These are phyloP conservation scores for Lasiodiplodia theobromae DNA, from an alignment of 2,329 filamentous ascomycete species.

Conservation along the genomic window DNA sequence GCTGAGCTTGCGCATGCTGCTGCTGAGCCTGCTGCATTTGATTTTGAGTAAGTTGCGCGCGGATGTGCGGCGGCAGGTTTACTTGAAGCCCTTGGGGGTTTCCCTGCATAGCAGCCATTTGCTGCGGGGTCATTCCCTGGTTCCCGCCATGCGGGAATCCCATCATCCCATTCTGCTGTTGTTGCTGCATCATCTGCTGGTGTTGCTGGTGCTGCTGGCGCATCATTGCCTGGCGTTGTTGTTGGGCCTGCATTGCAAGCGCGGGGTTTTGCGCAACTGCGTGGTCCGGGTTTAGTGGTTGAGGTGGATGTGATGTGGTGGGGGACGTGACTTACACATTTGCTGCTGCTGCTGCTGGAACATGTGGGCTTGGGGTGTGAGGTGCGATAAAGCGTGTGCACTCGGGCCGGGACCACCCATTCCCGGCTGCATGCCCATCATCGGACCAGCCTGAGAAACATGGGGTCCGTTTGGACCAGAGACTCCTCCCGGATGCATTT, in stretches of 20 bases:
- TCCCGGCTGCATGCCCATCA: constrained; percentile 82
- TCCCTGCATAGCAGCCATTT: constrained; percentile 59
- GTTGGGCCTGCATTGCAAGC: constrained; percentile 48
- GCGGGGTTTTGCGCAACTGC: constrained; percentile 42
- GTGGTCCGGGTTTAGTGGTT: background rate
- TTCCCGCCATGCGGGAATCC: constrained; percentile 63
- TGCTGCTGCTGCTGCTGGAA: constrained; percentile 56
- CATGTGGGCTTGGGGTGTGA: constrained; percentile 69
- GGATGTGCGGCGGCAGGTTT: constrained; percentile 52
- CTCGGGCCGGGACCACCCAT: constrained; percentile 64
- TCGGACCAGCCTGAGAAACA: constrained; percentile 72
- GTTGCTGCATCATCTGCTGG: constrained; percentile 58
- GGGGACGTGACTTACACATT: constrained; percentile 25
- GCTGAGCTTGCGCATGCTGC: constrained; percentile 51
- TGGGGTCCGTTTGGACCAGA: constrained; percentile 74
- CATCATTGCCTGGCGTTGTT: constrained; percentile 57
- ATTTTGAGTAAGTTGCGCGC: constrained; percentile 35
- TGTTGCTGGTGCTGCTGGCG: constrained; percentile 60
- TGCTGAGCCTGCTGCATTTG: constrained; percentile 54
- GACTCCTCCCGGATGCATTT: constrained; percentile 75
- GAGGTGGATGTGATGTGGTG: background rate
- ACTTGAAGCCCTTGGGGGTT: constrained; percentile 45
- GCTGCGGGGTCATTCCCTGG: constrained; percentile 58
- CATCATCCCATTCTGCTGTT: constrained; percentile 64
- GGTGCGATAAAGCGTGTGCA: constrained; percentile 74